phyloP scores from a whole-genome alignment of 306 rosid genomes.

The Oxytropis ochrocephala region DNA sequence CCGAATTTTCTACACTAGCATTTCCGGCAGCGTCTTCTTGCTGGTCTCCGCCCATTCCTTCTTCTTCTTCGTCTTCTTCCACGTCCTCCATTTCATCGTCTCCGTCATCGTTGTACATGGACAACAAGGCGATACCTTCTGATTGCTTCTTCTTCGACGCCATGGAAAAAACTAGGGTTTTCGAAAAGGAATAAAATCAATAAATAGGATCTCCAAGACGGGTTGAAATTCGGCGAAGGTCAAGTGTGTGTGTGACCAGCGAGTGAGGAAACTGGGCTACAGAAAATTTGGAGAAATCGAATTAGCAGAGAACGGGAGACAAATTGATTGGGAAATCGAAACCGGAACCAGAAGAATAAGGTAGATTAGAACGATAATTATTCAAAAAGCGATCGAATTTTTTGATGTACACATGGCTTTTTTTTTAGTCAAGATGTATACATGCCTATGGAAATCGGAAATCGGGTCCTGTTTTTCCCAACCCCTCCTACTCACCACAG shows the following conservation, averaged over 20 bases:
- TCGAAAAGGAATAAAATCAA: too few relatives aligned
- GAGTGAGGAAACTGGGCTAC: neutral
- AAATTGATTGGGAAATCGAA: neutral
- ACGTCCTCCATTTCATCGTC: conserved; percentile 66
- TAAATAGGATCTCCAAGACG: neutral
- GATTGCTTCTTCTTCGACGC: conserved; percentile 65
- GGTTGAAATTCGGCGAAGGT: neutral
- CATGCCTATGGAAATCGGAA: too few relatives aligned
- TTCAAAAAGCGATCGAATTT: neutral
- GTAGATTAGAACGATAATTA: neutral
- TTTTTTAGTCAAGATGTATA: too few relatives aligned
- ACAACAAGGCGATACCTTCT: conserved; percentile 70
- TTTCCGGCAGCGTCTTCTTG: conserved; percentile 10
- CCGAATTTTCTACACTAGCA: conserved; percentile 37
- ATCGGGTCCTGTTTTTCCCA: too few relatives aligned
- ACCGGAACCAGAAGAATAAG: neutral
- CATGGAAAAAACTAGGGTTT: conserved; percentile 44
- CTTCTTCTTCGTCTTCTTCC: conserved; percentile 38
- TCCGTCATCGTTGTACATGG: conserved; percentile 74
- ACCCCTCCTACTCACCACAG: too few relatives aligned
- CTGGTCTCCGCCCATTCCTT: neutral
- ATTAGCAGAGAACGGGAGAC: neutral
- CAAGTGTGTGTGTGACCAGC: neutral
- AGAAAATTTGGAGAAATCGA: neutral
- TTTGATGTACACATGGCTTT: too few relatives aligned